Evolutionary conservation across 441 rosid genomes (phyloP), one percentile per base, ranked within the genome.

Genomic region (Populus hybrid): DNA sequence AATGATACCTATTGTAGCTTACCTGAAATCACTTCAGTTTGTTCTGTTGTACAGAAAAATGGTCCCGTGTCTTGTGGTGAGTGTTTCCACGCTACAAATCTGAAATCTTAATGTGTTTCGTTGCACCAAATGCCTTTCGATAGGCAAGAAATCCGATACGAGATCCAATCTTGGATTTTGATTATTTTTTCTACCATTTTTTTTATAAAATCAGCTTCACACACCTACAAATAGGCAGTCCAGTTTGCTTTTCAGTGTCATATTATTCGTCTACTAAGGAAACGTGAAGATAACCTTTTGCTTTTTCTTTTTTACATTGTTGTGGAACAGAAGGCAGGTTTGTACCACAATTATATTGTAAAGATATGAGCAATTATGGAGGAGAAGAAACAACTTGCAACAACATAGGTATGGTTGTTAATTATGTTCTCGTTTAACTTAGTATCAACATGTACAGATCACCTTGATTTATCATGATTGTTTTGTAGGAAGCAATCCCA

Each of bases 61-160:
- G 67, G 31, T 21, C 16, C 66, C 24, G 38, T 74, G 33, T 74
- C 29, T 23, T 12, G 24, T 40, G 33, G 83, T 83, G 50, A 83
- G 66, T 79, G 40, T 31, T 20, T 53, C 35, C 42, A 1, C 31
- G 24, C 65, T 26, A 31, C 23, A 16, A 18, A 16, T 14, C 61
- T 33, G 56, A 18, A 64, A 14, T 21, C 23, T 5, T 2, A 14
- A 53, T 10, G 7, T 36, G 50, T 71, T 18, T 8, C 7, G 8
- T 56, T 56, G 8, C 2, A 18, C 63, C 63, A 56, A 20, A 56
- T 2, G 23, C 8, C 63, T 56, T 56, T 20, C 21, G 23, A 56
- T 18, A 56, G 63, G 63, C 63, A 56, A 20, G 63, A 56, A 21
- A 56, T 56, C 63, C 20, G 3, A 56, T 20, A 20, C 7, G 23